phyloP scores from a whole-genome alignment of 2,329 filamentous ascomycete genomes.

The Magnaporthiopsis rhizophila region DNA sequence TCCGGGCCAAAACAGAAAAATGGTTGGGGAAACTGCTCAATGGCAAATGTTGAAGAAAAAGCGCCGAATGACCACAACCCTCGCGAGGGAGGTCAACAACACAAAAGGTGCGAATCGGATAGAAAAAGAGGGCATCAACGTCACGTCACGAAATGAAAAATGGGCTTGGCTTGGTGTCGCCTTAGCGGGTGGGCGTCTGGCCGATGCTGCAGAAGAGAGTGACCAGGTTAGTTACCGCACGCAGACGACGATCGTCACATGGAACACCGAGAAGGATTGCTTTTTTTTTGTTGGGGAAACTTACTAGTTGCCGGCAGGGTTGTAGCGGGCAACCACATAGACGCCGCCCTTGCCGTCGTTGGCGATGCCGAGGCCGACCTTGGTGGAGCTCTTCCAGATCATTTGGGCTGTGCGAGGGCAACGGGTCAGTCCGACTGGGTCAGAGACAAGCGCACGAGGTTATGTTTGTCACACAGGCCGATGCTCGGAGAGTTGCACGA shows the following conservation, averaged over 20 bases:
- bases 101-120: neutral
- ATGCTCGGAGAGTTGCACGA: neutral
- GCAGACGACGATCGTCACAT: neutral
- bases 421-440: neutral
- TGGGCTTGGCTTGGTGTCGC: neutral
- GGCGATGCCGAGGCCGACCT: constrained; percentile 8
- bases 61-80: neutral
- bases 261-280: neutral
- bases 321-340: constrained; percentile 9
- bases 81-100: neutral
- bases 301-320: constrained; percentile 10
- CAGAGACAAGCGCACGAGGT: neutral
- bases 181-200: constrained; percentile 1
- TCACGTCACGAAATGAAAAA: neutral
- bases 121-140: neutral
- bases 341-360: constrained; percentile 8
- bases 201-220: neutral
- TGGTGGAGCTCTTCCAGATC: constrained; percentile 17
- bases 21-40: neutral
- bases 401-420: constrained; percentile 16
- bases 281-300: neutral
- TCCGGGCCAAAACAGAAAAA: neutral
- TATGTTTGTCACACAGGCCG: neutral
- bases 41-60: neutral
- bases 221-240: neutral